These are phyloP conservation scores for Yamadazyma dushanensis DNA, from an alignment of 1,139 yeast genomes.

Conservation along the genomic window DNA sequence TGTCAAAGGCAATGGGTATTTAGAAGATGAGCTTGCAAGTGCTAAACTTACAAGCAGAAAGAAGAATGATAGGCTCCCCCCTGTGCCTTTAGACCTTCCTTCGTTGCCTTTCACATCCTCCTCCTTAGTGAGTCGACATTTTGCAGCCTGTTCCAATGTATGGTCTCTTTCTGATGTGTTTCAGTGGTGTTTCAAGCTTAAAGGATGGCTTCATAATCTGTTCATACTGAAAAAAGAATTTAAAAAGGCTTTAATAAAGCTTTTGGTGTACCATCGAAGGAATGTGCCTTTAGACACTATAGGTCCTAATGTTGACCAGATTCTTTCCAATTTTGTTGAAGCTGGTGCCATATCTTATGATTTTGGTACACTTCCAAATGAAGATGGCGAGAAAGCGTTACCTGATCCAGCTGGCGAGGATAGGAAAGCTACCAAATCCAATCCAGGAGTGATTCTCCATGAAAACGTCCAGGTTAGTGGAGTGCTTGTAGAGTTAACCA, in stretches of 20 bases:
- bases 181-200: slow-evolving; percentile 51
- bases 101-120: slow-evolving; percentile 57
- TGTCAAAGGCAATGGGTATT: slow-evolving; percentile 16
- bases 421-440: slow-evolving; percentile 13
- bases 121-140: slow-evolving; percentile 48
- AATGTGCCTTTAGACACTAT: slow-evolving; percentile 56
- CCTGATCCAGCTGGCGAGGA: slow-evolving; percentile 15
- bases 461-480: slow-evolving; percentile 29
- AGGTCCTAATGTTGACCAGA: slow-evolving; percentile 54
- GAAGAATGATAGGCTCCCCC: slow-evolving; percentile 39
- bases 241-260: slow-evolving; percentile 48
- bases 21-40: slow-evolving; percentile 11
- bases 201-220: slow-evolving; percentile 52
- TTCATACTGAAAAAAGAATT: slow-evolving; percentile 52
- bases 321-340: slow-evolving; percentile 45
- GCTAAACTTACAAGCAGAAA: slow-evolving; percentile 13
- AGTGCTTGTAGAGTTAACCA: slow-evolving; percentile 37
- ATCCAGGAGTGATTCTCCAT: slow-evolving; percentile 26
- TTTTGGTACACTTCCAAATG: slow-evolving; percentile 17
- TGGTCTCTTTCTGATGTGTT: slow-evolving; percentile 47
- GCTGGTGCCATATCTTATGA: slow-evolving; percentile 44
- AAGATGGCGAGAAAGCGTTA: slow-evolving; percentile 16
- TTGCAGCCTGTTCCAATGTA: slow-evolving; percentile 35
- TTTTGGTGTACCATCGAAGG: slow-evolving; percentile 52
- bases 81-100: slow-evolving; percentile 56